Percentiles rank a stretch among this genome's conserved stretches.
Conservation (phyloP, 805 yeast genomes). For the Ogataea methanolica region DNA sequence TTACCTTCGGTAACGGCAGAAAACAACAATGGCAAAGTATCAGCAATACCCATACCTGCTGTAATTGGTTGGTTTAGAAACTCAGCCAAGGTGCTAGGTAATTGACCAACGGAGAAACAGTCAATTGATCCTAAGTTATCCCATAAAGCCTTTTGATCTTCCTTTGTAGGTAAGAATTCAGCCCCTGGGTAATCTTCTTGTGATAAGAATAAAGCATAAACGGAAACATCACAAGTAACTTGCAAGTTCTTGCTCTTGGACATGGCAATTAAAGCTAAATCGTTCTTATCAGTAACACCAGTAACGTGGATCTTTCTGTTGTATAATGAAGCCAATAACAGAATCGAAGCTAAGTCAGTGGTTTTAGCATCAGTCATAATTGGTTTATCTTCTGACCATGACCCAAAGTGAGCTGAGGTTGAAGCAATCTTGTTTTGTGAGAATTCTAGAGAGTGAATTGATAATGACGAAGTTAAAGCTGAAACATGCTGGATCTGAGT, state of each 20-base stretch:
- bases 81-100: conserved; percentile 70
- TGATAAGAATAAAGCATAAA: conserved; percentile 72
- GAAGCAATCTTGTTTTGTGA: conserved; percentile 67
- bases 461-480: conserved; percentile 68
- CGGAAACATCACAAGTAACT: conserved; percentile 87
- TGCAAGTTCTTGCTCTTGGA: conserved; percentile 76
- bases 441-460: conserved; percentile 74
- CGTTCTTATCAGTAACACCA: conserved; percentile 76
- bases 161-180: conserved; percentile 69
- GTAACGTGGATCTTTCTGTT: conserved; percentile 83
- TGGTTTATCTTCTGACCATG: conserved; percentile 83
- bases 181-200: conserved; percentile 70
- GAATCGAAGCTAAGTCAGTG: conserved; percentile 87
- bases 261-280: conserved; percentile 76
- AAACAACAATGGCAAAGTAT: conserved; percentile 76
- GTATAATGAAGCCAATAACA: conserved; percentile 85
- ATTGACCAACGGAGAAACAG: conserved; percentile 78
- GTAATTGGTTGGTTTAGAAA: conserved; percentile 55
- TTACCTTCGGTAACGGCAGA: conserved; percentile 73
- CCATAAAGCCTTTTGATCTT: conserved; percentile 84
- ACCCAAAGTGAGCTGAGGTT: conserved; percentile 70
- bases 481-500: conserved; percentile 58
- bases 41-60: conserved; percentile 76
- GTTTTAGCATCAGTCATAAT: conserved; percentile 89
- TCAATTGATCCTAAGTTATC: conserved; percentile 66